Base-by-base conservation (phyloP, 768 basidiomycete genomes). In the Lactarius indigo region DNA sequence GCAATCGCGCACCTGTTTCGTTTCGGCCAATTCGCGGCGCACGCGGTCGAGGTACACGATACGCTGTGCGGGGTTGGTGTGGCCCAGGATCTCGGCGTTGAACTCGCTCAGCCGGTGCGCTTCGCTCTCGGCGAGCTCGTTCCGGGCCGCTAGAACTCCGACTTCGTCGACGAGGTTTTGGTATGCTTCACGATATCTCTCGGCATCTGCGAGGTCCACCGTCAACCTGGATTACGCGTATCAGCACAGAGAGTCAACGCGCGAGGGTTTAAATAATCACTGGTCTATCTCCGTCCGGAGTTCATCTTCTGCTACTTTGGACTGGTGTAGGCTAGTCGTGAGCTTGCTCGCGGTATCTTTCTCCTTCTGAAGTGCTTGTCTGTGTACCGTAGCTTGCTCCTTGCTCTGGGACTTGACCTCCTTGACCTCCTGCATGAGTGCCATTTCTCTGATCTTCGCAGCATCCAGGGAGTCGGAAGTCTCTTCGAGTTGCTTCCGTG, bases 21-120 rank as follows among this genome's bases (percentile, higher is more conserved):
- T 81, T 63, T 92, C 87, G 2, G 91, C 85, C 58, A 96, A 78
- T 74, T 96, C 94, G 64, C 83, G 79, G 41, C 94, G 83, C 61
- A 97, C 86, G 62, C 87, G 83, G 65, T 96, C 95, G 18, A 97
- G 87, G 71, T 96, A 96, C 75, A 87, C 80, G 72, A 97, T 94
- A 66, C 87, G 85, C 76, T 96, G 94, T 1, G 87, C 86, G 10
- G 91, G 90, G 73, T 96, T 95, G 39, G 84, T 82, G 73, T 96
- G 94, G 0, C 92, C 86, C 20, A 94, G 78, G 65, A 96, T 90
- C 74, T 94, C 87, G 0, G 92, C 90, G 69, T 96, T 96, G 78
- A 93, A 89, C 72, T 81, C 83, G 70, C 90, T 87, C 52, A 96
- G 82, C n/a, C 81, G 79, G 44, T 84, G 80, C 0, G 90, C 86